A percentile compares a stretch with the other conserved stretches of the same genome.
phyloP scores from a whole-genome alignment of 257 asterid species.

The Cinchona pubescens region DNA sequence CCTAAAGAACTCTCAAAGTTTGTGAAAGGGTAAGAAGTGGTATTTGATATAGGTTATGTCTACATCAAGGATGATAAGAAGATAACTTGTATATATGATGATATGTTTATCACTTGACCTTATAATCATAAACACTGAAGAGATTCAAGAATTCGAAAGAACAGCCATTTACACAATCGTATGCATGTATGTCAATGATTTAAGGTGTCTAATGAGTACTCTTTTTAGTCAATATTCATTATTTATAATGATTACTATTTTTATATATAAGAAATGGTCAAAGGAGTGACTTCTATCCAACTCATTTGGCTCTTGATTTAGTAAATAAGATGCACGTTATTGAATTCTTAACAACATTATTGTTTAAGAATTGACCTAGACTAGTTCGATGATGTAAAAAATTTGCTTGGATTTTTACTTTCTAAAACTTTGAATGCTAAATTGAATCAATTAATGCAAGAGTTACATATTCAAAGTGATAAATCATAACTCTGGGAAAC shows the following conservation, averaged over 20 bases:
- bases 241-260: no score
- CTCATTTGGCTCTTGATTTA: slow-evolving; percentile 9
- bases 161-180: not conserved
- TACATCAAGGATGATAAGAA: not conserved
- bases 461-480: no score
- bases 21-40: slow-evolving; percentile 12
- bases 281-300: not conserved
- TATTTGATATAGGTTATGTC: slow-evolving; percentile 1
- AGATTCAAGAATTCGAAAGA: not conserved
- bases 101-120: slow-evolving; percentile 11
- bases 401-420: no score
- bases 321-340: not conserved
- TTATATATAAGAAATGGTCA: slow-evolving; percentile 7
- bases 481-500: no score
- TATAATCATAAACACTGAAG: not conserved
- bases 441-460: not conserved
- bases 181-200: no score
- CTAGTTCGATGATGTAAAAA: not conserved
- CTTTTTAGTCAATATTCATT: not conserved
- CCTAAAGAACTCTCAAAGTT: not conserved
- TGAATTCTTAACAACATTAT: not conserved
- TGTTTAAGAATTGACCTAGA: not conserved
- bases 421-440: no score
- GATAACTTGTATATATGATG: not conserved
- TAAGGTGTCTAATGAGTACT: not conserved